Base-by-base conservation (phyloP, 805 yeast species). In the Pachysolen tannophilus region DNA sequence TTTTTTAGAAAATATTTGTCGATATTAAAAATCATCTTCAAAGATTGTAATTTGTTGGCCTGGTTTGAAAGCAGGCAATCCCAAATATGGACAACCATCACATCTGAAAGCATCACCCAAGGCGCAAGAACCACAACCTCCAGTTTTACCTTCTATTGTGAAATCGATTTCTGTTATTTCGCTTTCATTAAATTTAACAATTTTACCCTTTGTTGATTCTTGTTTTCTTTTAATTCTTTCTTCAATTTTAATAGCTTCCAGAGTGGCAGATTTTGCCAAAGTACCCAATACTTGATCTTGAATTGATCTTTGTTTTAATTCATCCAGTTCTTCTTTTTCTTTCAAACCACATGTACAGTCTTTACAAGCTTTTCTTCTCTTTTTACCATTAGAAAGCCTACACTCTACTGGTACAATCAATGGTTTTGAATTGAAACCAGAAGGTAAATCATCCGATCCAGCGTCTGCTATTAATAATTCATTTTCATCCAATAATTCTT, bases 31-130 rank as follows among this genome's bases (percentile, higher is more conserved):
- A 21, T 37, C 40, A 21, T 37, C 40, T 32, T 33, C 40, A 26
- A 37, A 37, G 19, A 37, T 33, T n/a, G 40, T 37, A 36, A 92
- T 77, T 8, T 78, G 78, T 61, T 92, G 94, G 34, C 99, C 99
- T 1, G 97, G 98, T 60, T 87, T 87, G 71, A 92, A 92, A 3
- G 99, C 97, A 11, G 99, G 99, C 30, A 92, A 66, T 0, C 99
- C 99, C 46, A 92, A 64, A 60, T 80, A 92, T 26, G 99, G 99
- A 61, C 99, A 92, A 2, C 97, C 97, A 47, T 88, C 95, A 58
- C 99, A 92, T 52, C 99, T 69, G 63, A 92, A 92, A 0, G 98
- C 98, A 58, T 92, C 99, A 29, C 99, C 99, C 33, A 92, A 69
- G 0, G 97, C 79, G 62, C 99, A 92, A 8, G 95, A 84, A 18